Evolutionary conservation across 2,329 filamentous ascomycete species (phyloP), one percentile per base, ranked within the genome.

Genomic region (Thielaviopsis populi): DNA sequence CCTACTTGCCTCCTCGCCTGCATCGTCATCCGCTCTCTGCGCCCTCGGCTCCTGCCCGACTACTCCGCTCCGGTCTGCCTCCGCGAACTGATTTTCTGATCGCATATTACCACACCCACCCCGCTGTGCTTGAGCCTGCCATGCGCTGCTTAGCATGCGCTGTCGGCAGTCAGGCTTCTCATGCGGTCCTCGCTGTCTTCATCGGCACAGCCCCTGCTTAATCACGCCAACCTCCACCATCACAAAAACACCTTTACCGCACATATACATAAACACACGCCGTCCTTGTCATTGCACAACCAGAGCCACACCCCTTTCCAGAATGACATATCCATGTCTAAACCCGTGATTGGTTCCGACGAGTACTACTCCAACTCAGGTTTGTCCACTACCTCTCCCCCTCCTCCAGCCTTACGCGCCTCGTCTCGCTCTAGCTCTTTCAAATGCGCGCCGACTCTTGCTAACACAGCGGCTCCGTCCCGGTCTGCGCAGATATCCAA

Each of bases 361-460:
- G 70, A 74, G 15, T 80, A 79, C 69, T 84, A 87, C 69, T 81
- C 81, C 63, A 83, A 86, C 69, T 75, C 84, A 75, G 83, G 84
- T 84, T 69, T 41, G 70, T 46, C 3, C 19, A 4, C 58, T 60
- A 27, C 48, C 30, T 17, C 15, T 5, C 50, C n/a, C 54, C 1
- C 54, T 42, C n/a, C 40, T 11, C 5, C 33, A 22, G 13, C 56
- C 24, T 11, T 50, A 50, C 46, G 46, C 46, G 46, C 46, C 10
- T 3, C 10, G 33, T 8, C 33, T 8, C 33, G 33, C 7, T 7
- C 30, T 7, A 15, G 11, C 22, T 43, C 41, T 46, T 43, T 48
- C 40, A 53, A 63, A 24, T 42, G 17, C 24, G 46, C 37, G 37
- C 48, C 41, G 22, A 41, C 19, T 13, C 40, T 41, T 40, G 59